phyloP scores from a whole-genome alignment of 139 green algal genomes.

The Pseudopediastrum boryanum region DNA sequence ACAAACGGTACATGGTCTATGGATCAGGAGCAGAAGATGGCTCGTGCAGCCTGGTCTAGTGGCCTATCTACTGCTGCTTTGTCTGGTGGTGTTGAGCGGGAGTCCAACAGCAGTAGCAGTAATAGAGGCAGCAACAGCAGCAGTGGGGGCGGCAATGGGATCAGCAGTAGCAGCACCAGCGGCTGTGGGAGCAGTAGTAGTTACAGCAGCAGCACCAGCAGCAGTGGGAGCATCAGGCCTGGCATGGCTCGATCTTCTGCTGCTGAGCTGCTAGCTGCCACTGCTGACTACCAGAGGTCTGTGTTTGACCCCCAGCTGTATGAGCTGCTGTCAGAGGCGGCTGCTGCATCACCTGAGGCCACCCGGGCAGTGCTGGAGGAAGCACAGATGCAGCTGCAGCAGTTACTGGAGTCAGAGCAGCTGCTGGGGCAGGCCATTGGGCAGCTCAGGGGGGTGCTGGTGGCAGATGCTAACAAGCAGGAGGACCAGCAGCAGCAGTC shows the following conservation, averaged over 20 bases:
- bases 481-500: neutral
- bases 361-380: constrained; percentile 5
- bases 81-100: no score
- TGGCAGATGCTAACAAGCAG: neutral
- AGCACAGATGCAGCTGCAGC: constrained; percentile 22
- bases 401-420: constrained; percentile 21
- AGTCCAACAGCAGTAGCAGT: no score
- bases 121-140: neutral
- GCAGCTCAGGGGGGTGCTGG: neutral
- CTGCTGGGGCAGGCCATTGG: constrained; percentile 11
- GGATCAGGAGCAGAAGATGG: no score
- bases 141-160: neutral
- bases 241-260: constrained; percentile 18
- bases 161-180: no score
- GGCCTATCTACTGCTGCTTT: no score
- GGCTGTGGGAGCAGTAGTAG: neutral
- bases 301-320: constrained; percentile 11
- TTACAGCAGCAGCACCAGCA: constrained; percentile 13
- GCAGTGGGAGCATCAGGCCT: neutral
- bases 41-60: no score
- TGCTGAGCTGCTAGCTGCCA: constrained; percentile 9
- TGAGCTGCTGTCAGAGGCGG: constrained; percentile 5
- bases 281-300: neutral
- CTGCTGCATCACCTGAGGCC: neutral
- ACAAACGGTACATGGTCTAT: no score